Evolutionary conservation across 768 basidiomycete species (phyloP).

Genomic region (Amanita rimosa): DNA sequence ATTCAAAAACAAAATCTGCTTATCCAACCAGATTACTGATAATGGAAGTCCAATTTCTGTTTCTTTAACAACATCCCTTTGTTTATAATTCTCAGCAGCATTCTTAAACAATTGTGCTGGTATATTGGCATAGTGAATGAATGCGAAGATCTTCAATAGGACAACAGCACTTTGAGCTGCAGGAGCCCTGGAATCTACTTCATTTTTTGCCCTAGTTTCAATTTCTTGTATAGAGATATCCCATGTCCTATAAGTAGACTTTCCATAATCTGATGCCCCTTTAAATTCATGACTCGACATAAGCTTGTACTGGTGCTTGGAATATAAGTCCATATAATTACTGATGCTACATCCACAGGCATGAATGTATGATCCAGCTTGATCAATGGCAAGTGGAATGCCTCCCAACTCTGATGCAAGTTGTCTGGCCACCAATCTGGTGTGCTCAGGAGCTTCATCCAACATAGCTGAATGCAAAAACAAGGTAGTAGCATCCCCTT

Average conservation of each 20-base stretch:
- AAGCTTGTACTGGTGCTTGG: too few species aligned
- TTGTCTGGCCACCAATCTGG: neutral
- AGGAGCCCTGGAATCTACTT: neutral
- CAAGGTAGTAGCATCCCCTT: constrained; percentile 10
- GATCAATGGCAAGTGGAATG: constrained; percentile 9
- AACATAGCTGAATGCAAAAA: constrained; percentile 9
- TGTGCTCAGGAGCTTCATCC: neutral
- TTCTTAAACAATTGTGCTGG: neutral
- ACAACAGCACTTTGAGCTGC: neutral
- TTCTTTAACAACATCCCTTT: neutral
- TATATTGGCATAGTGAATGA: neutral
- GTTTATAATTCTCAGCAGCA: neutral
- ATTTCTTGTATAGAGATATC: neutral
- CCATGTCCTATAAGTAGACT: neutral
- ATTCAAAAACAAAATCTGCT: neutral
- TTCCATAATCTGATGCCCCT: neutral
- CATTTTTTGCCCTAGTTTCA: neutral
- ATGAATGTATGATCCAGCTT: constrained; percentile 6
- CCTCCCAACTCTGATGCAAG: neutral
- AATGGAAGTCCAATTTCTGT: neutral
- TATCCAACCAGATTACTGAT: neutral
- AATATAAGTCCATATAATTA: neutral
- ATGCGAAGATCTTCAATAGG: neutral
- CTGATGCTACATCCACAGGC: neutral
- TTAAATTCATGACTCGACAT: neutral